These are phyloP conservation scores for Penicillium aurantiogriseum DNA, from an alignment of 2,329 filamentous ascomycete genomes.

Conservation along the genomic window DNA sequence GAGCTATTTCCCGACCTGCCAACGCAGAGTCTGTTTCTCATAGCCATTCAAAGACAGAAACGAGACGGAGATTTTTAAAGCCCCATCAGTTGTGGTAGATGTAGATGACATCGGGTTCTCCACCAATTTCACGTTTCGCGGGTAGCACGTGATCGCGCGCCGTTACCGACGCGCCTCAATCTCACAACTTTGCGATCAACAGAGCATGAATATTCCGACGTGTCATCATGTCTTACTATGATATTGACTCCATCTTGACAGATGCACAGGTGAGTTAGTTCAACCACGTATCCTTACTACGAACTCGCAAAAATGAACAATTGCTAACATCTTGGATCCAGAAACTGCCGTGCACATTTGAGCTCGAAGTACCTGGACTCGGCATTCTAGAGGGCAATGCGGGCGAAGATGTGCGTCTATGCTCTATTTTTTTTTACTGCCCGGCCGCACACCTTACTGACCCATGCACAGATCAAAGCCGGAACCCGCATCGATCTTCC, in stretches of 20 bases:
- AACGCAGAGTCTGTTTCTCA: neutral
- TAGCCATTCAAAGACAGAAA: neutral
- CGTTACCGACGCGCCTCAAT: constrained; percentile 12
- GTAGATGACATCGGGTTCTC: neutral
- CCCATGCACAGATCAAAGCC: constrained; percentile 61
- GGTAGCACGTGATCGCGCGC: constrained; percentile 15
- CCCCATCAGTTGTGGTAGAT: neutral
- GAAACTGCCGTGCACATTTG: constrained; percentile 96
- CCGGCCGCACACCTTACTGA: neutral
- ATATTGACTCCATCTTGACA: constrained; percentile 49
- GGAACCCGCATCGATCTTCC: constrained; percentile 80
- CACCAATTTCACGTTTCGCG: neutral
- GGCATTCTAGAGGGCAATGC: constrained; percentile 87
- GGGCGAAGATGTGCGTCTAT: constrained; percentile 51
- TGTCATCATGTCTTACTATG: constrained; percentile 46
- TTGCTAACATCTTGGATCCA: constrained; percentile 39
- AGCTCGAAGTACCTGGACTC: constrained; percentile 80
- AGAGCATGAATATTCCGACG: constrained; percentile 4
- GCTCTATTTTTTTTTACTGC: neutral
- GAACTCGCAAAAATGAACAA: neutral
- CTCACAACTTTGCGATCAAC: constrained; percentile 8
- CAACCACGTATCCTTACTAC: neutral
- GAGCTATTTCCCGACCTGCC: too few species aligned
- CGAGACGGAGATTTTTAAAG: neutral
- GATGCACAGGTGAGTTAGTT: constrained; percentile 41